Base-by-base conservation (phyloP, 306 rosid species). In the Inga oerstediana region DNA sequence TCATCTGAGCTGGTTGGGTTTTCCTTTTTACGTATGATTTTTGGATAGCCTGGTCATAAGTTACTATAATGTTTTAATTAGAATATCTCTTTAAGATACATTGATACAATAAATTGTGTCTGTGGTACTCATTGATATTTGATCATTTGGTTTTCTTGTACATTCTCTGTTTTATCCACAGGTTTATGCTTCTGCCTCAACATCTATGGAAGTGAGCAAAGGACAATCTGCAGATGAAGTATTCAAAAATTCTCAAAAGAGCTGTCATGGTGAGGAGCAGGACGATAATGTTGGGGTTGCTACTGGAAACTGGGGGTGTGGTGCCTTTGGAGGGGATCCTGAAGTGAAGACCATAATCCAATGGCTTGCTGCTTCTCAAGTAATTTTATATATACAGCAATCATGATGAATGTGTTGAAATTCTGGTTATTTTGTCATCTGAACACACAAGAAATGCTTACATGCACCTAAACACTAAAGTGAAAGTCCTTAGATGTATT, bases 281-380 rank as follows among this genome's bases (percentile, higher is more conserved):
- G 84, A 52, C 74, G 83, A 74, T 73, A 82, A 79, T 79, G 58
- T 92, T 81, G 99, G 98, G 83, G 48, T 95, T 88, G 98, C 88
- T 35, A 95, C 99, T 39, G 99, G 98, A 59, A 95, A 95, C 84
- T 95, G 97, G 99, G 99, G 99, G 75, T 95, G 99, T 51, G 97
- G 98, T 72, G 98, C 96, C 35, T 95, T 95, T 85, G 97, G 98
- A 71, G 99, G 99, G 77, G 99, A 95, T 87, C 99, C 97, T 67
- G 90, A 93, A 88, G 85, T 95, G 35, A 95, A 95, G 91, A 10
- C 94, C 82, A 85, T 93, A 64, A 85, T 95, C 77, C 99, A 95
- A 75, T 95, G 99, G 99, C 94, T 95, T 82, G 97, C 99, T 77
- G 96, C 98, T 78, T 95, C 99, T 86, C 97, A 93, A 94, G 98